Conservation (phyloP, 2,329 filamentous ascomycete species). For the Phialemonium atrogriseum region DNA sequence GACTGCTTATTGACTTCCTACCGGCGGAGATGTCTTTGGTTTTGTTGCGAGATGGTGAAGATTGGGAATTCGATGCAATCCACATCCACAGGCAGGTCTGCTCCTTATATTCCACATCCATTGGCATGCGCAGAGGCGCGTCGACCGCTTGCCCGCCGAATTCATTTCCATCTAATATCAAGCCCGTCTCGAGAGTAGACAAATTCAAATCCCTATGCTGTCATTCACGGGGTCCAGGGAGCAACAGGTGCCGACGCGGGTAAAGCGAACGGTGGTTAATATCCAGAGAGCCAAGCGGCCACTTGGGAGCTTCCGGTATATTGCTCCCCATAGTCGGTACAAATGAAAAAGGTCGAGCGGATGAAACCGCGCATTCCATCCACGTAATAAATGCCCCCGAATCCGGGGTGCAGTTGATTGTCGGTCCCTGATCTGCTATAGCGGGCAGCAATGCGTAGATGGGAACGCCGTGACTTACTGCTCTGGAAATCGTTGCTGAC, state of each 20-base stretch:
- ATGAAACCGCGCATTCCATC: conserved; percentile 1
- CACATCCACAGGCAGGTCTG: neutral
- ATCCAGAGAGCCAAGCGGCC: conserved; percentile 2
- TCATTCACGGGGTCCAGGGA: conserved; percentile 1
- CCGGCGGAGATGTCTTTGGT: too few relatives aligned
- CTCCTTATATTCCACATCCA: neutral
- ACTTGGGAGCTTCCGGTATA: neutral
- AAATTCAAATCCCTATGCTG: neutral
- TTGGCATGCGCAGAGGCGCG: neutral
- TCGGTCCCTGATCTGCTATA: neutral
- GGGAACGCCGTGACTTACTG: too few relatives aligned
- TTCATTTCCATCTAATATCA: conserved; percentile 1
- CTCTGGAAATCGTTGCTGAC: too few relatives aligned
- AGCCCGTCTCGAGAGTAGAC: conserved; percentile 1
- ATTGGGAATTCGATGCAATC: neutral
- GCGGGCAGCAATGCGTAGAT: neutral
- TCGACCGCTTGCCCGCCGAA: neutral
- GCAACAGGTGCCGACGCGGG: conserved; percentile 2
- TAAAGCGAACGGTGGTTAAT: conserved; percentile 3
- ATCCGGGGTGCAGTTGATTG: too few relatives aligned
- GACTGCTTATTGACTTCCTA: too few relatives aligned
- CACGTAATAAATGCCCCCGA: neutral
- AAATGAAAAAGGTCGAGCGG: conserved; percentile 1
- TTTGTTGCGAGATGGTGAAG: too few relatives aligned
- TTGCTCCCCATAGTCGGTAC: neutral